phyloP scores from a whole-genome alignment of 345 rosid genomes.

The Lepidium didymum region DNA sequence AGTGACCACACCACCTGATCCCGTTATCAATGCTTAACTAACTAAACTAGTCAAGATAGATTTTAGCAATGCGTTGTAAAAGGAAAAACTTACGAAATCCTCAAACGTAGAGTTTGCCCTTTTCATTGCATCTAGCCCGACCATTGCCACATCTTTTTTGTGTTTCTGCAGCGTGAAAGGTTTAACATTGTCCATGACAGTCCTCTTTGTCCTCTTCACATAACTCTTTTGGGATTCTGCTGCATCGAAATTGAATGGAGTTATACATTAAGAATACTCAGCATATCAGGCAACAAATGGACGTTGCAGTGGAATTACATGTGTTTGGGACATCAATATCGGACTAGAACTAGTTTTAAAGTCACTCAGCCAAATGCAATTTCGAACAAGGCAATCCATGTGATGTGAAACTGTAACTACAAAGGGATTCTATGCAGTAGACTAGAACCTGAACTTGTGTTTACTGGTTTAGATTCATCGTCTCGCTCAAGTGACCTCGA shows the following conservation, averaged over 20 bases:
- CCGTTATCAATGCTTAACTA: background rate
- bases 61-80: background rate
- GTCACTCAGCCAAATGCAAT: background rate
- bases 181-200: constrained; percentile 2
- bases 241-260: background rate
- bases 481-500: constrained; percentile 29
- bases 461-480: background rate
- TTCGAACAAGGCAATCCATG: background rate
- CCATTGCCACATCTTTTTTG: constrained; percentile 31
- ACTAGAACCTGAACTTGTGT: constrained; percentile 21
- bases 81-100: constrained; percentile 60
- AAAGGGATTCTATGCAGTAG: background rate
- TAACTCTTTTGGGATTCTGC: constrained; percentile 15
- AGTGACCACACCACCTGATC: background rate
- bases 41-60: background rate
- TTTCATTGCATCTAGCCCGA: constrained; percentile 77
- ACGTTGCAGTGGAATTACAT: background rate
- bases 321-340: background rate
- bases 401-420: background rate
- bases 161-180: background rate
- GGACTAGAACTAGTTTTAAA: background rate
- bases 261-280: background rate
- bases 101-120: constrained; percentile 90
- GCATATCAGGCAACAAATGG: background rate
- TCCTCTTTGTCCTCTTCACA: constrained; percentile 11